These are phyloP conservation scores for Leucocoprinus leucothites DNA, from an alignment of 768 basidiomycete species.

Conservation along the genomic window DNA sequence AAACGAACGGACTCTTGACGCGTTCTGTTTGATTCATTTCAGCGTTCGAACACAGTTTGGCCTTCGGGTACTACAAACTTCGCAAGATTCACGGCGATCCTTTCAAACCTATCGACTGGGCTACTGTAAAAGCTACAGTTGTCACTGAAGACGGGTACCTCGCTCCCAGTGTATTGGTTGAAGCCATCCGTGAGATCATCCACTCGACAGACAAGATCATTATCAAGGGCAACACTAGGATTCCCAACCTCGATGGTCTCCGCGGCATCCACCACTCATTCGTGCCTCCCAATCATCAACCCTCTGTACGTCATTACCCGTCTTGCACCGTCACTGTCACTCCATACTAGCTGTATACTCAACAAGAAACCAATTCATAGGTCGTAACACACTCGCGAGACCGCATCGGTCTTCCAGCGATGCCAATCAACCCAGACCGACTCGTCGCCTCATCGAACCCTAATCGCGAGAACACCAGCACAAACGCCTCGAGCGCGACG, in stretches of 20 bases:
- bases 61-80: constrained; percentile 46
- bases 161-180: constrained; percentile 44
- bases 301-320: constrained; percentile 30
- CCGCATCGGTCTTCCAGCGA: constrained; percentile 42
- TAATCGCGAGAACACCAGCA: constrained; percentile 41
- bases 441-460: constrained; percentile 42
- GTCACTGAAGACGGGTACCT: constrained; percentile 46
- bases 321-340: not conserved
- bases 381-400: constrained; percentile 41
- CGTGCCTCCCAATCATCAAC: constrained; percentile 39
- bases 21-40: too few relatives aligned
- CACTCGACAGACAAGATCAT: constrained; percentile 46
- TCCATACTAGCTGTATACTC: constrained; percentile 37
- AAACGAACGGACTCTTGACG: not conserved
- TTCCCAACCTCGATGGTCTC: constrained; percentile 44
- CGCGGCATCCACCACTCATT: constrained; percentile 47
- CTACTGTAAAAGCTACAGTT: constrained; percentile 47
- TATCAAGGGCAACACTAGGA: constrained; percentile 45
- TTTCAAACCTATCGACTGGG: constrained; percentile 34
- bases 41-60: constrained; percentile 50
- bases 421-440: constrained; percentile 47
- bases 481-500: constrained; percentile 43
- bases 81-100: constrained; percentile 43
- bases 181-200: constrained; percentile 46
- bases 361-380: too few relatives aligned